These are phyloP conservation scores for Solanum microdontum DNA, from an alignment of 257 asterid genomes.

Conservation along the genomic window DNA sequence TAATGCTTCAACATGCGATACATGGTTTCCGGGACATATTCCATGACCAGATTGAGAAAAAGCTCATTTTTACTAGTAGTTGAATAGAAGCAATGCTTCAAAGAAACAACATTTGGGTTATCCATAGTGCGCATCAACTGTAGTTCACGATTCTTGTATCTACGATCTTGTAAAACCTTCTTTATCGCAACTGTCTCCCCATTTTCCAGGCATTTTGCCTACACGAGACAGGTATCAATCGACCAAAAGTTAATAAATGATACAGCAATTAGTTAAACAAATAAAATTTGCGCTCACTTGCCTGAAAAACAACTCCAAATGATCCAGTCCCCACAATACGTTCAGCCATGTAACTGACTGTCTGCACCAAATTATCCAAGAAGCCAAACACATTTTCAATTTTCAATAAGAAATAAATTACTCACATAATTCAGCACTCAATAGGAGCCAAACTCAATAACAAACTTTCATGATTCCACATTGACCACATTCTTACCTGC, in stretches of 20 bases:
- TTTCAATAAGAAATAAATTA: neutral
- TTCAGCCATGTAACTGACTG: constrained; percentile 53
- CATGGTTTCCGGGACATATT: constrained; percentile 84
- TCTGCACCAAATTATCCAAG: constrained; percentile 14
- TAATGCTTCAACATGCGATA: constrained; percentile 65
- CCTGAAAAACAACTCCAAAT: constrained; percentile 40
- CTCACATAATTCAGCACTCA: neutral
- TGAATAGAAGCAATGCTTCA: constrained; percentile 88
- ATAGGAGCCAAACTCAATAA: neutral
- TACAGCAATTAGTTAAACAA: neutral
- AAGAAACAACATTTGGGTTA: constrained; percentile 83
- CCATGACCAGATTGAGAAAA: constrained; percentile 91
- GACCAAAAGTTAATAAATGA: neutral
- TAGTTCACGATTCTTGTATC: constrained; percentile 90
- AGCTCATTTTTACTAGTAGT: constrained; percentile 81
- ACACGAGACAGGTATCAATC: neutral
- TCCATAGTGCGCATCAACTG: constrained; percentile 92
- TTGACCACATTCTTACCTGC: constrained; percentile 37
- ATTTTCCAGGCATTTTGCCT: constrained; percentile 96
- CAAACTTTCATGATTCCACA: neutral
- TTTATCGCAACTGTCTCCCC: constrained; percentile 93
- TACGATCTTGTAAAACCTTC: constrained; percentile 87
- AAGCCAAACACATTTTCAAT: neutral
- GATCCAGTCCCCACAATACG: constrained; percentile 53
- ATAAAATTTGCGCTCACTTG: neutral